Conservation (phyloP, 78 protist species). For the Planoprotostelium fungivorum region DNA sequence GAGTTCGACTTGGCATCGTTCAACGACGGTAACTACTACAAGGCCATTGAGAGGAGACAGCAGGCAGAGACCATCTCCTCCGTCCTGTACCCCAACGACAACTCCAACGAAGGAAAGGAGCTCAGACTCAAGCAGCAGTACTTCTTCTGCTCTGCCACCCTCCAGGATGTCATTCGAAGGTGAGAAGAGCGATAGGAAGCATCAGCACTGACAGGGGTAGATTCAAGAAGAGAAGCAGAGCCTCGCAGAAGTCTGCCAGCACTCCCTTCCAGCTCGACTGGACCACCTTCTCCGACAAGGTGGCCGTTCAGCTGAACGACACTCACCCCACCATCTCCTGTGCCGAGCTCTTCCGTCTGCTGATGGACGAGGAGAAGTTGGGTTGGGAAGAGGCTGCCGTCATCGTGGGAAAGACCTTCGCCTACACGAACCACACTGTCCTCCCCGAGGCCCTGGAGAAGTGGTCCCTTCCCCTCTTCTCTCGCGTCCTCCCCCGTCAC, state of each 20-base stretch:
- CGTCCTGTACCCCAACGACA: conserved; percentile 96
- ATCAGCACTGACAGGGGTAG: too few relatives aligned
- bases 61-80: conserved; percentile 81
- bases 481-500: conserved; percentile 89
- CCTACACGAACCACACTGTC: conserved; percentile 97
- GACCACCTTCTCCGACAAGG: conserved; percentile 40
- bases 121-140: conserved; percentile 95
- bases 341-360: conserved; percentile 80
- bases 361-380: conserved; percentile 78
- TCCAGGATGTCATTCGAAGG: conserved; percentile 89
- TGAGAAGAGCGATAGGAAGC: too few relatives aligned
- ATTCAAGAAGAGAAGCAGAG: conserved; percentile 41
- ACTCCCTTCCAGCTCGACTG: conserved; percentile 11
- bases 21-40: conserved; percentile 89
- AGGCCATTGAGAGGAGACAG: conserved; percentile 79
- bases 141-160: conserved; percentile 89
- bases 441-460: conserved; percentile 97
- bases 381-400: conserved; percentile 88
- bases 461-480: conserved; percentile 89
- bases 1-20: conserved; percentile 84
- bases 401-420: conserved; percentile 66
- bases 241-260: neutral
- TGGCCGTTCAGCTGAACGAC: conserved; percentile 94
- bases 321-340: conserved; percentile 95
- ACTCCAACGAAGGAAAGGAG: conserved; percentile 87